These are phyloP conservation scores for Pythium volutum DNA, from an alignment of 352 stramenopile species.

Conservation along the genomic window DNA sequence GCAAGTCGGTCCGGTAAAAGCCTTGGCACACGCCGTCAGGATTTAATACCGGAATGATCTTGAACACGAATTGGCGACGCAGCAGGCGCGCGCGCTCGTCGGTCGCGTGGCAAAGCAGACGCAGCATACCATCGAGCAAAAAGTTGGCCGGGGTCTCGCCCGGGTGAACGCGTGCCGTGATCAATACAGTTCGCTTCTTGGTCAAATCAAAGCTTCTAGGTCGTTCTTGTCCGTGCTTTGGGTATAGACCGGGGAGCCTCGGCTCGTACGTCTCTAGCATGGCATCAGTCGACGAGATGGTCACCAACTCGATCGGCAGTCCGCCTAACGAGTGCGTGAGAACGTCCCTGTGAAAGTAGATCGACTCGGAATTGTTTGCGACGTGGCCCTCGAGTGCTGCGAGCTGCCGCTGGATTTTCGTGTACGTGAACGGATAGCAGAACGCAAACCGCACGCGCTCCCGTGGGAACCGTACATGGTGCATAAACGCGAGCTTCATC, in stretches of 20 bases:
- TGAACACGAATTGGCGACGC: conserved; percentile 65
- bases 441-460: conserved; percentile 70
- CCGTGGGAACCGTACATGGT: conserved; percentile 31
- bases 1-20: conserved; percentile 84
- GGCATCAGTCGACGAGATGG: conserved; percentile 33
- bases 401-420: conserved; percentile 49
- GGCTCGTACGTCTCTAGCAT: neutral
- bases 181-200: conserved; percentile 46
- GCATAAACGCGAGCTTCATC: conserved; percentile 48
- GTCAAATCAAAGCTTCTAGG: conserved; percentile 23
- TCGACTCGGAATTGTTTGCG: conserved; percentile 1
- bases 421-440: conserved; percentile 74
- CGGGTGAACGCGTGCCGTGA: conserved; percentile 76
- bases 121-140: conserved; percentile 60
- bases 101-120: conserved; percentile 40
- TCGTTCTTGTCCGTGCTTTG: neutral
- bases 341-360: conserved; percentile 85
- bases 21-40: conserved; percentile 85
- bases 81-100: conserved; percentile 49
- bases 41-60: conserved; percentile 84
- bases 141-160: conserved; percentile 77
- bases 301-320: conserved; percentile 64
- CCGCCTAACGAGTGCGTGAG: conserved; percentile 54
- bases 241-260: conserved; percentile 3
- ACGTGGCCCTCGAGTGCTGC: conserved; percentile 32